These are phyloP conservation scores for Candida freyschussii DNA, from an alignment of 1,139 yeast species.

Conservation along the genomic window DNA sequence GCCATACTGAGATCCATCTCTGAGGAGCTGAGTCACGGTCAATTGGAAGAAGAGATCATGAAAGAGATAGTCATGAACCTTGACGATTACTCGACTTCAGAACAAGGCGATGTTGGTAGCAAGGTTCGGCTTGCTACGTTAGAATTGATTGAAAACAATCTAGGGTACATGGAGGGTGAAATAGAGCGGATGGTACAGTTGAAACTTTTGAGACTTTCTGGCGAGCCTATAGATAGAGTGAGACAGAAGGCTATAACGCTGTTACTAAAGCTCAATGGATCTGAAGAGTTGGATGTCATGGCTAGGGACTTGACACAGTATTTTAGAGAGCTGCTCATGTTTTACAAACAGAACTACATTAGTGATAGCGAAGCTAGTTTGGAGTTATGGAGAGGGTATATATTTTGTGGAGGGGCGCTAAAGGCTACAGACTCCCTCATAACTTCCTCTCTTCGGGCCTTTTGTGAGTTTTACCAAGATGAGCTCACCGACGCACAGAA, in stretches of 20 bases:
- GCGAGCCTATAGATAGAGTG: constrained; percentile 44
- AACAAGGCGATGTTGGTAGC: constrained; percentile 79
- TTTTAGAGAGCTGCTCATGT: constrained; percentile 17
- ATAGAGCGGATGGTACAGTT: constrained; percentile 22
- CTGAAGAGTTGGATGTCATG: constrained; percentile 1
- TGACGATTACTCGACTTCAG: constrained; percentile 63
- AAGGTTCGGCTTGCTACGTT: constrained; percentile 55
- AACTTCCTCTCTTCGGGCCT: constrained; percentile 39
- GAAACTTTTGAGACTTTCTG: constrained; percentile 50
- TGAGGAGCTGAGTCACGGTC: constrained; percentile 3
- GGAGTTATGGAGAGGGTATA: constrained; percentile 54
- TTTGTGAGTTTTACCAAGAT: constrained; percentile 34
- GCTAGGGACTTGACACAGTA: constrained; percentile 16
- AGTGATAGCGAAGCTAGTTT: constrained; percentile 22
- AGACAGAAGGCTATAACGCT: constrained; percentile 29
- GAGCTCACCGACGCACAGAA: constrained; percentile 3
- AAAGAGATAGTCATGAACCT: constrained; percentile 29
- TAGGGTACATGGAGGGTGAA: constrained; percentile 17
- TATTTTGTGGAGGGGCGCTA: constrained; percentile 56
- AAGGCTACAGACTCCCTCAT: constrained; percentile 49
- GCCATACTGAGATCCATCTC: constrained; percentile 18
- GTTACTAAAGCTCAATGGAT: constrained; percentile 18
- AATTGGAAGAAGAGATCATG: constrained; percentile 3
- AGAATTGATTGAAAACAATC: constrained; percentile 33
- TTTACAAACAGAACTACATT: constrained; percentile 12